Base-by-base conservation (phyloP, 2,329 filamentous ascomycete genomes). In the Thielaviopsis punctulata region DNA sequence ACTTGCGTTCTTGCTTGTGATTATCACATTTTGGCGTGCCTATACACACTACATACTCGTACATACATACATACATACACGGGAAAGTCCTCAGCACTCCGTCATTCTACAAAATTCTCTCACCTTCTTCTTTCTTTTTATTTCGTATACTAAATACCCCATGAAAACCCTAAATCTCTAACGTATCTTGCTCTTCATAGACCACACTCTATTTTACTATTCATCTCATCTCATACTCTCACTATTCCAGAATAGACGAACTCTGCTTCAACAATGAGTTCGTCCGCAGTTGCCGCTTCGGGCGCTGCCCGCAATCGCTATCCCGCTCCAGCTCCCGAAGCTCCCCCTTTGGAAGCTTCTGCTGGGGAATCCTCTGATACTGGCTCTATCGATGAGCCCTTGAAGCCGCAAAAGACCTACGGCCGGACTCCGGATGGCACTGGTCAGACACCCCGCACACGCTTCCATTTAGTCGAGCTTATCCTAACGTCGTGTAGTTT, bases 341-440 rank as follows among this genome's bases (percentile, higher is more conserved):
- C 44, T 36, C 48, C 54, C 18, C 45, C 48, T 44, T 47, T 36
- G 19, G 23, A 12, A 6, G 52, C 33, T 15, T 8, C 36, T 45
- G 41, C 24, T 24, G 41, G 18, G n/a, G 24, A 44, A 51, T 51
- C 48, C 5, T 45, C 39, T 23, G 48, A 49, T 43, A 36, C 24
- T 12, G 9, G n/a, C n/a, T 23, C 21, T 2, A 12, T 41, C 7
- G 22, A 45, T 43, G 30, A 36, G 10, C 23, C 48, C 4, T 6
- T 21, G 9, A 51, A 52, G 27, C 36, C 45, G 10, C 45, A 51
- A n/a, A 90, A 86, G 72, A 95, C 88, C 0, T 95, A 85, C 72
- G 90, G 90, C 52, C 81, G 89, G 58, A 95, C 90, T 13, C 86
- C 86, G 25, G 84, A 89, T 68, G 90, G 90, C 61, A 93, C 79